Conservation (phyloP, 2,329 filamentous ascomycete species). For the Anthostomella pinea region DNA sequence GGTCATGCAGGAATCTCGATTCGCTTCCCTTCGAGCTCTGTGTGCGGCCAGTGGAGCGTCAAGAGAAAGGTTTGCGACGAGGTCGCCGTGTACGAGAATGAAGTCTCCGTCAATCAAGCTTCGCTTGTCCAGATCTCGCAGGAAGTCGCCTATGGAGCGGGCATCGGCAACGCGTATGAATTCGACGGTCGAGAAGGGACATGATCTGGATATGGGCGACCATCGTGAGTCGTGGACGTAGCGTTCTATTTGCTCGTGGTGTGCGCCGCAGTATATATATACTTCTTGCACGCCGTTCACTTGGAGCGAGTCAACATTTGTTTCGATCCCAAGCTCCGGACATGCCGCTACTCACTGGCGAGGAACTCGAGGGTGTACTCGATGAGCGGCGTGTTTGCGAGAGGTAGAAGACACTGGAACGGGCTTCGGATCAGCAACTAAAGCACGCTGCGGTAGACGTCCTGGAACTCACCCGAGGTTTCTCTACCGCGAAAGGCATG, state of each 20-base stretch:
- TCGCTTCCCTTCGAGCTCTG: conserved; percentile 72
- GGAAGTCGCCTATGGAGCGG: conserved; percentile 85
- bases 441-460: not conserved
- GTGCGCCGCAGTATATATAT: conserved; percentile 85
- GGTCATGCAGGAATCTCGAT: conserved; percentile 97
- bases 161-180: conserved; percentile 83
- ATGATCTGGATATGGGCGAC: conserved; percentile 54
- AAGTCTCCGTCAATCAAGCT: conserved; percentile 87
- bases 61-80: conserved; percentile 87
- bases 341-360: conserved; percentile 58
- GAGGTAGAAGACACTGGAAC: conserved; percentile 78
- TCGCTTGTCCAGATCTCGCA: conserved; percentile 87
- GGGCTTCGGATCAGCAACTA: conserved; percentile 15
- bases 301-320: too few species aligned
- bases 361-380: conserved; percentile 98
- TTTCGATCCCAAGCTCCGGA: too few species aligned
- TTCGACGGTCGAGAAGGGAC: conserved; percentile 74
- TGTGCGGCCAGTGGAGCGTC: conserved; percentile 76
- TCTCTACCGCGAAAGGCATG: conserved; percentile 82
- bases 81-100: conserved; percentile 85
- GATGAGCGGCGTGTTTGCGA: conserved; percentile 92
- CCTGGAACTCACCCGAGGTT: conserved; percentile 68
- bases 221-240: conserved; percentile 79
- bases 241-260: conserved; percentile 81
- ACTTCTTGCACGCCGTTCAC: conserved; percentile 94